phyloP scores from a whole-genome alignment of 2,329 filamentous ascomycete genomes.

The Ceratocystis cubensis region DNA sequence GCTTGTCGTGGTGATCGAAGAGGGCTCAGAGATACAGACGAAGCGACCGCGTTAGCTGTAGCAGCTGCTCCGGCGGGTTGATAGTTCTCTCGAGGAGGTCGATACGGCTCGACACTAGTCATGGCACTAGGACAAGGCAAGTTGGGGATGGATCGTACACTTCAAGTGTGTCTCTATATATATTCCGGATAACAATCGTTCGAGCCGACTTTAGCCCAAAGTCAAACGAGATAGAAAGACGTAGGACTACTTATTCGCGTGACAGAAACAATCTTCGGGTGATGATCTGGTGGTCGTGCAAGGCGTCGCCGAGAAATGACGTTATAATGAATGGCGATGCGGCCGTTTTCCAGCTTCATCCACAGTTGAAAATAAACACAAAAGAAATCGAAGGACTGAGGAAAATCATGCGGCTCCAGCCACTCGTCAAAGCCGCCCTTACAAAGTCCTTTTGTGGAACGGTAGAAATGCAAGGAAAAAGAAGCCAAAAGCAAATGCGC shows the following conservation, averaged over 20 bases:
- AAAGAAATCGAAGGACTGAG: background rate
- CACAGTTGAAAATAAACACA: background rate
- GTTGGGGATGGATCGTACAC: background rate
- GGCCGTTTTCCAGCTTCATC: background rate
- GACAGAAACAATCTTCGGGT: background rate
- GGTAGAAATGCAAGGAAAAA: background rate
- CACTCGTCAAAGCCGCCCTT: background rate
- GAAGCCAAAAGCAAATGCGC: background rate
- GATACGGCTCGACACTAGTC: conserved; percentile 49
- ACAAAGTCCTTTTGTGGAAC: background rate
- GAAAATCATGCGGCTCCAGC: background rate
- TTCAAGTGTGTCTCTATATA: background rate
- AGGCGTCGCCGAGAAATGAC: background rate
- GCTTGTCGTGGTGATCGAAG: conserved; percentile 11
- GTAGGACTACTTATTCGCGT: background rate
- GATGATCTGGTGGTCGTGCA: background rate
- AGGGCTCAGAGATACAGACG: conserved; percentile 14
- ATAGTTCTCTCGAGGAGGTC: conserved; percentile 44
- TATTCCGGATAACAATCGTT: background rate
- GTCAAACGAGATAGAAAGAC: background rate
- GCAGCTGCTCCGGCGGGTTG: conserved; percentile 36
- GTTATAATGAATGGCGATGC: background rate
- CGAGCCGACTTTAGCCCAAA: background rate
- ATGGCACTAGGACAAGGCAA: conserved; percentile 28
- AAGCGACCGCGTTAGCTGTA: background rate